These are phyloP conservation scores for Cylindrotheca closterium DNA, from an alignment of 108 stramenopile genomes.

Conservation along the genomic window DNA sequence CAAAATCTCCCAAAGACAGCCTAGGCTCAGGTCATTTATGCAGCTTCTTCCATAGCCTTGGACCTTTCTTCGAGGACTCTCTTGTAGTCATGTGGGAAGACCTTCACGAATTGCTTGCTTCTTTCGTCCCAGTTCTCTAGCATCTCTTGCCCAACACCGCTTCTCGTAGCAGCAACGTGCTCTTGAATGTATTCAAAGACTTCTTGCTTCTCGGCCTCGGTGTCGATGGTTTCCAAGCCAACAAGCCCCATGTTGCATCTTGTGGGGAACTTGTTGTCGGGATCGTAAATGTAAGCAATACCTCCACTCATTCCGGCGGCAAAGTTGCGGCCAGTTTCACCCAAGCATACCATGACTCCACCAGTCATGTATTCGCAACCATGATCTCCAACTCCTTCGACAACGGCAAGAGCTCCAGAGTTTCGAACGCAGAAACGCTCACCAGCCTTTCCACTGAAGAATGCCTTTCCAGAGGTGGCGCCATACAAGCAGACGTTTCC, in stretches of 20 bases:
- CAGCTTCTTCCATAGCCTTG: slow-evolving; percentile 27
- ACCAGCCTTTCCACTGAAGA: slow-evolving; percentile 95
- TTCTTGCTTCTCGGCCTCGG: slow-evolving; percentile 77
- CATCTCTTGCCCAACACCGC: slow-evolving; percentile 78
- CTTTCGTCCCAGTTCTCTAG: slow-evolving; percentile 86
- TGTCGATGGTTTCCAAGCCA: slow-evolving; percentile 79
- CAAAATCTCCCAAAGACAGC: too few relatives aligned
- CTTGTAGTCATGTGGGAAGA: slow-evolving; percentile 97
- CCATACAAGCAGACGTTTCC: slow-evolving; percentile 97
- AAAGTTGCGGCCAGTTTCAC: slow-evolving; percentile 96
- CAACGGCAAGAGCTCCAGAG: slow-evolving; percentile 94
- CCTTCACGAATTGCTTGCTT: slow-evolving; percentile 88
- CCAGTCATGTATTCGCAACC: slow-evolving; percentile 99
- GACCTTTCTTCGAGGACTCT: slow-evolving; percentile 80
- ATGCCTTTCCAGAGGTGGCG: slow-evolving; percentile 94
- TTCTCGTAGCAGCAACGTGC: slow-evolving; percentile 87
- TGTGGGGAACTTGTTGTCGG: slow-evolving; percentile 84
- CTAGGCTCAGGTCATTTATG: neutral
- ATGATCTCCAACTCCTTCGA: slow-evolving; percentile 97
- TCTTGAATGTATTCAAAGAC: slow-evolving; percentile 89
- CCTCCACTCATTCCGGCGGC: slow-evolving; percentile 99
- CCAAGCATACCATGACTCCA: slow-evolving; percentile 90
- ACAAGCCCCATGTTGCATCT: slow-evolving; percentile 98
- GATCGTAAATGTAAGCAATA: slow-evolving; percentile 95
- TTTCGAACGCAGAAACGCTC: slow-evolving; percentile 99